Percentiles rank a stretch among this genome's conserved stretches.
Evolutionary conservation across 2,329 filamentous ascomycete species (phyloP).

Genomic region (Pestalotiopsis sp.): DNA sequence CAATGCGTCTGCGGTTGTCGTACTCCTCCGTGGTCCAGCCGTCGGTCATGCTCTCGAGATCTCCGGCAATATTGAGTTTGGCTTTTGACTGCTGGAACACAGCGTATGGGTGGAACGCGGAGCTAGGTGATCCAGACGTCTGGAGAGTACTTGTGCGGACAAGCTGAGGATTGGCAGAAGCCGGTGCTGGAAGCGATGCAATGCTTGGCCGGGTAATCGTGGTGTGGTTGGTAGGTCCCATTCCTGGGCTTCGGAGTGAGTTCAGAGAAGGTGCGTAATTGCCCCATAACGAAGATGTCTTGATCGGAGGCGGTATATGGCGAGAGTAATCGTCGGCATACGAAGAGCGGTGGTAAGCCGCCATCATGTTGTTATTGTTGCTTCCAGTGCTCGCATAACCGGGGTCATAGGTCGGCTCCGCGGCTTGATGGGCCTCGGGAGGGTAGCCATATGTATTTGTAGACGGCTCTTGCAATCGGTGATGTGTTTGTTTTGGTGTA

Average conservation of each 20-base stretch:
- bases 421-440: constrained; percentile 53
- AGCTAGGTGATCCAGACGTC: constrained; percentile 37
- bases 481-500: constrained; percentile 39
- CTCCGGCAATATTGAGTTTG: constrained; percentile 80
- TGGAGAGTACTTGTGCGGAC: constrained; percentile 61
- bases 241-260: constrained; percentile 42
- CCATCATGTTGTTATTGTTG: constrained; percentile 57
- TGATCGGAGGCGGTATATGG: constrained; percentile 37
- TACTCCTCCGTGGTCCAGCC: constrained; percentile 85
- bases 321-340: constrained; percentile 52
- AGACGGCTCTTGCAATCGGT: constrained; percentile 44
- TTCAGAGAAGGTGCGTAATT: constrained; percentile 45
- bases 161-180: constrained; percentile 49
- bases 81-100: constrained; percentile 81
- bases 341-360: constrained; percentile 55
- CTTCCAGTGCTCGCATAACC: constrained; percentile 32
- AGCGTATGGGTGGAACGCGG: constrained; percentile 74
- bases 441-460: constrained; percentile 61
- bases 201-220: constrained; percentile 49
- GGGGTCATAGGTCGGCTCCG: constrained; percentile 40
- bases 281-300: constrained; percentile 45
- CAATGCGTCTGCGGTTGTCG: constrained; percentile 77
- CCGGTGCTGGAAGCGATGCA: constrained; percentile 52
- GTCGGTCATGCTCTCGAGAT: constrained; percentile 81
- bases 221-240: constrained; percentile 39